These are phyloP conservation scores for Kurtzmaniella cleridarum DNA, from an alignment of 805 yeast genomes.

Conservation along the genomic window DNA sequence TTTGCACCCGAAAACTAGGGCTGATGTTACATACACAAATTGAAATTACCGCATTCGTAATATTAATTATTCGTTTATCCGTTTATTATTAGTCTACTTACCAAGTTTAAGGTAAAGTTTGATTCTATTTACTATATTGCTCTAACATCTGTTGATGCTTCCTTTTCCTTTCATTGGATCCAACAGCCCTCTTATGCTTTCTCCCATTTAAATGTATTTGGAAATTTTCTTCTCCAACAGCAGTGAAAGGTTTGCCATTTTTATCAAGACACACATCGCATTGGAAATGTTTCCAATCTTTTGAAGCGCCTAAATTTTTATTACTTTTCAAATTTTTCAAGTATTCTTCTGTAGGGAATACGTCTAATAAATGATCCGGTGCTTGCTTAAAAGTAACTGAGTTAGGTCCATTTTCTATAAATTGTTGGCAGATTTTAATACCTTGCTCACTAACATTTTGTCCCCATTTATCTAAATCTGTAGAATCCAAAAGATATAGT, in stretches of 20 bases:
- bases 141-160: constrained; percentile 45
- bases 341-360: constrained; percentile 22
- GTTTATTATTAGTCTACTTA: neutral
- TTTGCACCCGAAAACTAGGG: too few relatives aligned
- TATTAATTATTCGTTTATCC: too few relatives aligned
- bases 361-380: constrained; percentile 18
- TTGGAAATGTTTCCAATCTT: constrained; percentile 59
- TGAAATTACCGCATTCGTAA: too few relatives aligned
- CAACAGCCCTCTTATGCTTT: constrained; percentile 55
- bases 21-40: too few relatives aligned
- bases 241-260: constrained; percentile 49
- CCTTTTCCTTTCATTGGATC: constrained; percentile 44
- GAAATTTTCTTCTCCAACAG: constrained; percentile 74
- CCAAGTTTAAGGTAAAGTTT: neutral
- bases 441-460: constrained; percentile 54
- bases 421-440: constrained; percentile 36
- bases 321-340: constrained; percentile 25
- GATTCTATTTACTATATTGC: constrained; percentile 18
- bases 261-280: constrained; percentile 65
- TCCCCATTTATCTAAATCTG: constrained; percentile 62
- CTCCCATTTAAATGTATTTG: constrained; percentile 60
- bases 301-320: constrained; percentile 27
- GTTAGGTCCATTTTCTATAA: constrained; percentile 22
- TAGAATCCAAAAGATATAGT: constrained; percentile 68
- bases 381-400: constrained; percentile 20